Conservation (phyloP, 805 yeast genomes). For the Babjeviella inositovora region DNA sequence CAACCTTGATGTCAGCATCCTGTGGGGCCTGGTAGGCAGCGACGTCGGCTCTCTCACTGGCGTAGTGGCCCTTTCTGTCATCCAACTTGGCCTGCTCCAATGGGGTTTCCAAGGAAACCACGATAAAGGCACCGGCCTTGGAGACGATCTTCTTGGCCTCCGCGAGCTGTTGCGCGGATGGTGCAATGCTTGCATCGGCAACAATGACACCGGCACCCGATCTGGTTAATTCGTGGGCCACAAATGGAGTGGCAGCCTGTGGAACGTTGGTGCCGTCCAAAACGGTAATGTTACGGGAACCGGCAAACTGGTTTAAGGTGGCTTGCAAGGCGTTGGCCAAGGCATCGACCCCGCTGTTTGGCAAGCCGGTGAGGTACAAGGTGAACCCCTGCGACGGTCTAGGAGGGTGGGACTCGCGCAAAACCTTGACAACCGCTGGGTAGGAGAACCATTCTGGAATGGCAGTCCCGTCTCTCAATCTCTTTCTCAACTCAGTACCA, state of each 20-base stretch:
- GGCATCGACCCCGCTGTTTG: conserved; percentile 43
- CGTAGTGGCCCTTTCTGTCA: conserved; percentile 32
- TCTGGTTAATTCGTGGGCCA: conserved; percentile 62
- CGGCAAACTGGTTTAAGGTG: conserved; percentile 77
- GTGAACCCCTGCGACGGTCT: conserved; percentile 83
- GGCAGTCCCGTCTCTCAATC: conserved; percentile 70
- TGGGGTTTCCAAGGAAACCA: conserved; percentile 34
- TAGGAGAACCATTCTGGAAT: conserved; percentile 97
- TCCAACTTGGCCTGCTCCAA: conserved; percentile 23
- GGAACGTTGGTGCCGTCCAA: conserved; percentile 17
- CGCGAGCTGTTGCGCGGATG: conserved; percentile 22
- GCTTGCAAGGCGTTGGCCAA: conserved; percentile 77
- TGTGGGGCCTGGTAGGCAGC: conserved; percentile 29
- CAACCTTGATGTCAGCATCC: conserved; percentile 42
- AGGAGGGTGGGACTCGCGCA: conserved; percentile 89
- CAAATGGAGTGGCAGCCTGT: conserved; percentile 32
- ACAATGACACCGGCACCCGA: conserved; percentile 89
- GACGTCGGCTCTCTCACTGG: conserved; percentile 27
- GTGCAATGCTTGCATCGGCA: conserved; percentile 27
- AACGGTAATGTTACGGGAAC: conserved; percentile 65
- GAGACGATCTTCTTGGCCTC: conserved; percentile 23
- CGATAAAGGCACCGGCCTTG: conserved; percentile 32
- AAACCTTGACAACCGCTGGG: conserved; percentile 86
- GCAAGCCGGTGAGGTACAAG: conserved; percentile 43
- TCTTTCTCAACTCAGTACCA: conserved; percentile 86